phyloP scores from a whole-genome alignment of 208 protist genomes.

The Porcisia deanei region DNA sequence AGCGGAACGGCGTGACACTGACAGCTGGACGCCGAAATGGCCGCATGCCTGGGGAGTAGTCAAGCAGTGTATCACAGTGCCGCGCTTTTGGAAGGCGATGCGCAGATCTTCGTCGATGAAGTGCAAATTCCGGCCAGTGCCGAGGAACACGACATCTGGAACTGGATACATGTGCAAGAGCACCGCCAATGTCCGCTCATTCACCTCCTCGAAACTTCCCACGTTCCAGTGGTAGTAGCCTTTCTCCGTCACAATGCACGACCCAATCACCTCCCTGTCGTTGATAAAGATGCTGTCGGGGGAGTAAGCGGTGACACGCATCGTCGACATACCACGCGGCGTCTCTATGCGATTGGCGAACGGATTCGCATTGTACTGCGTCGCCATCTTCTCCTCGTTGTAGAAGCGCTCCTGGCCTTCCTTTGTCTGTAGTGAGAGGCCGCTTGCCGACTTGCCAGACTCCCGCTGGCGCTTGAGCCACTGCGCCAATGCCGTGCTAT shows the following conservation, averaged over 20 bases:
- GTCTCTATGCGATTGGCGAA: constrained; percentile 84
- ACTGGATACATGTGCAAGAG: constrained; percentile 88
- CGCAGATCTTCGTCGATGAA: constrained; percentile 90
- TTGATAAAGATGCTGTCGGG: constrained; percentile 90
- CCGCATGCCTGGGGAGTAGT: constrained; percentile 85
- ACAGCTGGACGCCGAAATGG: constrained; percentile 85
- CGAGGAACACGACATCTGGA: constrained; percentile 87
- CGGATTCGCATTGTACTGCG: constrained; percentile 88
- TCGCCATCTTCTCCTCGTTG: constrained; percentile 93
- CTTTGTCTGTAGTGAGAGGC: constrained; percentile 71
- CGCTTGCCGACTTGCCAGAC: constrained; percentile 76
- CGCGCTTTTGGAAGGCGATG: constrained; percentile 87
- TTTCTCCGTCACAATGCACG: constrained; percentile 89
- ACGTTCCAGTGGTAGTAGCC: constrained; percentile 90
- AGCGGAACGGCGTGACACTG: constrained; percentile 75
- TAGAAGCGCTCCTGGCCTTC: constrained; percentile 91
- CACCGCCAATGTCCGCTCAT: constrained; percentile 81
- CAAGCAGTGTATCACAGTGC: constrained; percentile 84
- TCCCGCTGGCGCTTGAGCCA: constrained; percentile 89
- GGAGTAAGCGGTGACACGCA: constrained; percentile 83
- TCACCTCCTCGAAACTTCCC: constrained; percentile 87
- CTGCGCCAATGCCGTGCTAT: constrained; percentile 77
- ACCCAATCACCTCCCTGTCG: constrained; percentile 90
- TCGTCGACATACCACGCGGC: constrained; percentile 71
- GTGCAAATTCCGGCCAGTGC: constrained; percentile 84